Percentiles rank a stretch among this genome's conserved stretches.
phyloP scores from a whole-genome alignment of 352 stramenopile genomes.

The Pythium utonaiense region DNA sequence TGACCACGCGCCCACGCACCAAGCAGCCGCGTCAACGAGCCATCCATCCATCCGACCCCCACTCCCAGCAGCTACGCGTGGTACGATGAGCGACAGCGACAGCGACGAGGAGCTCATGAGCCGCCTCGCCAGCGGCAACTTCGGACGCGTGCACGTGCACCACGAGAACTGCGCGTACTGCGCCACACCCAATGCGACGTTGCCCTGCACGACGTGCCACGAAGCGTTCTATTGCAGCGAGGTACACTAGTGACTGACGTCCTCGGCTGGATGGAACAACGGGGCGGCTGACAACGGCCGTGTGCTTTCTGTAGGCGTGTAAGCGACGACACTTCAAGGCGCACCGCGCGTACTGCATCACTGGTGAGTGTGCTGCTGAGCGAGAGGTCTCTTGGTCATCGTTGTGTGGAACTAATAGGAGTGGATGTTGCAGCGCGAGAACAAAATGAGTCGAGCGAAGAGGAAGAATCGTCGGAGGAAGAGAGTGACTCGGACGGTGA shows the following conservation, averaged over 20 bases:
- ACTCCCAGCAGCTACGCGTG: background rate
- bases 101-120: slow-evolving; percentile 88
- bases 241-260: no score
- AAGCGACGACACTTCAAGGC: slow-evolving; percentile 64
- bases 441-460: slow-evolving; percentile 55
- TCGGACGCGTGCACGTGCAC: slow-evolving; percentile 23
- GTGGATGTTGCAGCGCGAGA: slow-evolving; percentile 34
- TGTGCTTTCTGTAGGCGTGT: slow-evolving; percentile 37
- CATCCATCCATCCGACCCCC: background rate
- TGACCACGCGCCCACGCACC: background rate
- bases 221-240: slow-evolving; percentile 72
- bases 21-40: background rate
- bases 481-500: slow-evolving; percentile 76
- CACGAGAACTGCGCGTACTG: slow-evolving; percentile 78
- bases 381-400: background rate
- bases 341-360: slow-evolving; percentile 72
- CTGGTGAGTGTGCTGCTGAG: slow-evolving; percentile 15
- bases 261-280: background rate
- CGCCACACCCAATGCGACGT: slow-evolving; percentile 40
- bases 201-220: slow-evolving; percentile 67
- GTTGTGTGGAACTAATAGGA: background rate
- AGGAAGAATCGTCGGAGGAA: slow-evolving; percentile 56
- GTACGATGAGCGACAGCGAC: slow-evolving; percentile 75
- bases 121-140: slow-evolving; percentile 43
- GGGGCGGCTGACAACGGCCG: background rate